These are phyloP conservation scores for Fagopyrum esculentum DNA, from an alignment of 148 eudicot genomes.

Conservation along the genomic window DNA sequence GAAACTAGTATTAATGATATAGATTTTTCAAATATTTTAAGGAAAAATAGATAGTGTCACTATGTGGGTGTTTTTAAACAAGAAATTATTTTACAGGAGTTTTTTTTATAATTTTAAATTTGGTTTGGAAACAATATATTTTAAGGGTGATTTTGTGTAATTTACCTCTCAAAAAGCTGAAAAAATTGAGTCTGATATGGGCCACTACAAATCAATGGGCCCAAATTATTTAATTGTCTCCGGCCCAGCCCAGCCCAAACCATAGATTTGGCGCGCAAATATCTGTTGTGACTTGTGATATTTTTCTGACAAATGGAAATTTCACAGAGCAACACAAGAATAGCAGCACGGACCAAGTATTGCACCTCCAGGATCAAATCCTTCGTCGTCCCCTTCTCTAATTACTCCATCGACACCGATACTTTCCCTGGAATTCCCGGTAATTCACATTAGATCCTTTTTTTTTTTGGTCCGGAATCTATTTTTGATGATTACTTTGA, in stretches of 20 bases:
- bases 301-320: background rate
- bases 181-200: background rate
- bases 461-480: background rate
- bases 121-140: too few species aligned
- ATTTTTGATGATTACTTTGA: background rate
- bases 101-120: too few species aligned
- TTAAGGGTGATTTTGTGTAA: too few species aligned
- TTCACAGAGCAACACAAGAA: conserved; percentile 65
- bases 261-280: background rate
- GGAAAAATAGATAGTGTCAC: too few species aligned
- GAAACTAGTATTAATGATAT: too few species aligned
- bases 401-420: conserved; percentile 60
- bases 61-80: too few species aligned
- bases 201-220: background rate
- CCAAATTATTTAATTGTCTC: background rate
- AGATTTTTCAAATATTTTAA: too few species aligned
- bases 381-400: conserved; percentile 69
- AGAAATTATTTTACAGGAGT: too few species aligned
- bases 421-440: conserved; percentile 68
- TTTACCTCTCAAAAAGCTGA: too few species aligned
- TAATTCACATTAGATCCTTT: background rate
- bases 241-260: conserved; percentile 9
- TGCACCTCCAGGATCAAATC: conserved; percentile 90
- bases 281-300: background rate
- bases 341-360: conserved; percentile 78